Percentiles rank a stretch among this genome's conserved stretches.
Evolutionary conservation across 495 filamentous ascomycete species (phyloP).

Genomic region (Xylaria grammica): DNA sequence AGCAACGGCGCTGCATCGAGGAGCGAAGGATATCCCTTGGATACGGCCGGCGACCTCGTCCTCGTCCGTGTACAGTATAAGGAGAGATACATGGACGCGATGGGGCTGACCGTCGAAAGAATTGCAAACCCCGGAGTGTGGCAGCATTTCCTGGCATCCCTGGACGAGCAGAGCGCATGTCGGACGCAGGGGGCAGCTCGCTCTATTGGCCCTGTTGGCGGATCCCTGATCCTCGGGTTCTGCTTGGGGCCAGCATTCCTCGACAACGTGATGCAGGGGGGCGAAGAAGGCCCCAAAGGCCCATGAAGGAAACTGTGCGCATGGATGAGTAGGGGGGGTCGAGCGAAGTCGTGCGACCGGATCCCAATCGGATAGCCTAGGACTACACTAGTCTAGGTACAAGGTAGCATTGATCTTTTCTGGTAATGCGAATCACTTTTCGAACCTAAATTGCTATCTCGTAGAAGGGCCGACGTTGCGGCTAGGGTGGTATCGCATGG

Average conservation of each 20-base stretch:
- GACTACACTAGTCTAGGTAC: not conserved
- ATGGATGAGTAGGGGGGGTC: not conserved
- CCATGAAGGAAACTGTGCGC: not conserved
- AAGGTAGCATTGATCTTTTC: slow-evolving; percentile 2
- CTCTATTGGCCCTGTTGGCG: slow-evolving; percentile 8
- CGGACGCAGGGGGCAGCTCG: slow-evolving; percentile 11
- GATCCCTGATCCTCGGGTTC: slow-evolving; percentile 19
- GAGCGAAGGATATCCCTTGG: not conserved
- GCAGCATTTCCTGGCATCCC: slow-evolving; percentile 5
- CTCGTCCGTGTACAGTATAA: not conserved
- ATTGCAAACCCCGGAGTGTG: slow-evolving; percentile 2
- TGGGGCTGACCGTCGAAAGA: slow-evolving; percentile 16
- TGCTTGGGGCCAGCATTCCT: slow-evolving; percentile 8
- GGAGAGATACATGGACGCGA: slow-evolving; percentile 6
- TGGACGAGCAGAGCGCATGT: slow-evolving; percentile 15
- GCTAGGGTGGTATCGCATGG: slow-evolving; percentile 4
- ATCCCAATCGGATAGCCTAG: slow-evolving; percentile 14
- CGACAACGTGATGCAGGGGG: slow-evolving; percentile 18
- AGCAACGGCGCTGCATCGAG: not conserved
- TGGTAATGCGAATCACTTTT: slow-evolving; percentile 9
- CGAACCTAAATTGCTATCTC: slow-evolving; percentile 5
- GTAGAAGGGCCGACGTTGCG: slow-evolving; percentile 17
- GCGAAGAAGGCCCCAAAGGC: slow-evolving; percentile 5
- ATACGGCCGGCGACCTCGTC: not conserved
- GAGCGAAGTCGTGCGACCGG: slow-evolving; percentile 12